Conservation (phyloP, 2,329 filamentous ascomycete genomes). For the Colletotrichum trifolii region DNA sequence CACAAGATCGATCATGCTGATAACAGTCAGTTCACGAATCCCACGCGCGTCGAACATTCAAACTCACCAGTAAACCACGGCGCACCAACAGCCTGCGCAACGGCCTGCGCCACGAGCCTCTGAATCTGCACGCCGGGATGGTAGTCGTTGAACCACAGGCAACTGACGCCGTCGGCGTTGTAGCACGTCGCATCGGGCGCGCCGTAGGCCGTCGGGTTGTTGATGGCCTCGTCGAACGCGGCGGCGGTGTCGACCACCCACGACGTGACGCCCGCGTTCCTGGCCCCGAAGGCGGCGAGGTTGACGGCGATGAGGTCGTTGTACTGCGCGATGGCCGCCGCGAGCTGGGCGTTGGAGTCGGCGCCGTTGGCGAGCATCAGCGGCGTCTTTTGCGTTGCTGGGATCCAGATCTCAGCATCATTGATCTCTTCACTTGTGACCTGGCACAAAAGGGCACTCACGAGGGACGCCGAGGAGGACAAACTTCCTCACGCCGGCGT, state of each 20-base stretch:
- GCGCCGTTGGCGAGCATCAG: constrained; percentile 42
- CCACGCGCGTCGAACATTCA: too few species aligned
- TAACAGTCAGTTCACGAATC: too few species aligned
- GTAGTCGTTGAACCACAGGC: constrained; percentile 58
- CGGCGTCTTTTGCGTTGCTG: constrained; percentile 55
- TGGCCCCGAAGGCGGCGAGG: constrained; percentile 45
- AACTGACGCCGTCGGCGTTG: constrained; percentile 54
- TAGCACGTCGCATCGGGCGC: constrained; percentile 55
- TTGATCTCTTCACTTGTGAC: not conserved
- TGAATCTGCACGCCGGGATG: constrained; percentile 55
- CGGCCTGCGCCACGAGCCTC: constrained; percentile 50
- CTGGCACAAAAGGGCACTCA: constrained; percentile 36
- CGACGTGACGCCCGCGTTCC: constrained; percentile 47
- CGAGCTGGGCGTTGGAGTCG: constrained; percentile 44
- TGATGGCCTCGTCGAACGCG: constrained; percentile 55
- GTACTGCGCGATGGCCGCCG: constrained; percentile 49
- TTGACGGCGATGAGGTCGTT: constrained; percentile 47
- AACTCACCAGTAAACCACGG: constrained; percentile 33
- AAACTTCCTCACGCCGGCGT: constrained; percentile 59
- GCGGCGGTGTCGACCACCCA: constrained; percentile 53
- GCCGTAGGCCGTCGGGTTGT: constrained; percentile 54
- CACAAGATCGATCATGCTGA: too few species aligned
- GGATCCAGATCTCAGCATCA: not conserved
- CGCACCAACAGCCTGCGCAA: constrained; percentile 41
- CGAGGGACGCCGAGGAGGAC: constrained; percentile 59